Percentiles rank a stretch among this genome's conserved stretches.
Conservation (phyloP, 1,139 yeast species). For the Blastobotrys petasosporus region DNA sequence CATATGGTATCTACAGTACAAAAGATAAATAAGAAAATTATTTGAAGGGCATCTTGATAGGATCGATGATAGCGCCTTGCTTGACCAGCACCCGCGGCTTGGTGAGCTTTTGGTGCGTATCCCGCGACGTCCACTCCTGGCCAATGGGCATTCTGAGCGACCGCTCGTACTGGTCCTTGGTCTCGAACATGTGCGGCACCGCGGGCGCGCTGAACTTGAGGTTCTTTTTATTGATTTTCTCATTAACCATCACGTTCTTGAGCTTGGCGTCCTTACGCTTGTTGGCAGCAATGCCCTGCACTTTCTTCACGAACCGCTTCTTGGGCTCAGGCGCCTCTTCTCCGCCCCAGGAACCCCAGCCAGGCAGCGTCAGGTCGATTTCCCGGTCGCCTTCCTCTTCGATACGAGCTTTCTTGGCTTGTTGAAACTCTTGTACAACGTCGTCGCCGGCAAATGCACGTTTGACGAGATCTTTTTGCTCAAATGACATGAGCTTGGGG, state of each 20-base stretch:
- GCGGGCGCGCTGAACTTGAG: conserved; percentile 76
- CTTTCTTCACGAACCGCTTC: conserved; percentile 53
- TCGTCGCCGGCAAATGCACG: conserved; percentile 98
- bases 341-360: conserved; percentile 63
- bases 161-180: conserved; percentile 89
- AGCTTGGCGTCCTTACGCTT: conserved; percentile 73
- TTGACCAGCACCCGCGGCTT: conserved; percentile 85
- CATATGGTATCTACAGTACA: no score
- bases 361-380: conserved; percentile 81
- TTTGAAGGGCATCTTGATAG: conserved; percentile 64
- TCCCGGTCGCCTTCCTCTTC: conserved; percentile 83
- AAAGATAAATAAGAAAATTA: conserved; percentile 1
- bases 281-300: conserved; percentile 67
- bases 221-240: conserved; percentile 75
- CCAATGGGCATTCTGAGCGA: conserved; percentile 95
- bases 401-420: conserved; percentile 61
- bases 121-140: conserved; percentile 91
- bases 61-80: conserved; percentile 87
- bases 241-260: conserved; percentile 83
- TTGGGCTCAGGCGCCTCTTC: conserved; percentile 34
- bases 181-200: conserved; percentile 93
- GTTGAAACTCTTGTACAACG: conserved; percentile 69
- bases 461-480: conserved; percentile 74
- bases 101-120: conserved; percentile 78
- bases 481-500: conserved; percentile 43